These are phyloP conservation scores for Collybia sp. DNA, from an alignment of 768 basidiomycete genomes.

Conservation along the genomic window DNA sequence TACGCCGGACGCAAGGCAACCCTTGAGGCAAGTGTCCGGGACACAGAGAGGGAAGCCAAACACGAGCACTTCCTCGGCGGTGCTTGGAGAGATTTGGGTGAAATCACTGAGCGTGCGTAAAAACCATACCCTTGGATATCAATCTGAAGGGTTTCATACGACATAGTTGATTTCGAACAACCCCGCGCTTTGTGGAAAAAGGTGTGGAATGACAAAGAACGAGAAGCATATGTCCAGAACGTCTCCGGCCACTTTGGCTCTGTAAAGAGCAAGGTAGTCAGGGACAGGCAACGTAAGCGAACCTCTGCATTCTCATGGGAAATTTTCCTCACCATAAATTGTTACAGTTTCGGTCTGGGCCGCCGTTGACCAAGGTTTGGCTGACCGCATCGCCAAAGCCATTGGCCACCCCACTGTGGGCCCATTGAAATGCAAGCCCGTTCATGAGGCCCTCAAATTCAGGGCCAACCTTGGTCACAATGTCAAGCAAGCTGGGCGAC, in stretches of 20 bases:
- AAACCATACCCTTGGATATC: neutral
- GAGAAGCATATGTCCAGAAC: constrained; percentile 63
- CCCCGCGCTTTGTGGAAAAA: constrained; percentile 65
- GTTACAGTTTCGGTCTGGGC: constrained; percentile 71
- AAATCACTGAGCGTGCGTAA: constrained; percentile 74
- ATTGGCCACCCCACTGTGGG: constrained; percentile 54
- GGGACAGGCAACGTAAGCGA: constrained; percentile 60
- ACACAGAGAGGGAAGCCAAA: constrained; percentile 31
- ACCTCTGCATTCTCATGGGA: neutral
- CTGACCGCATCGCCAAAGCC: constrained; percentile 74
- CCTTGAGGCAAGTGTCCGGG: constrained; percentile 34
- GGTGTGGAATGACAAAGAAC: constrained; percentile 61
- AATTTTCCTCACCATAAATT: neutral
- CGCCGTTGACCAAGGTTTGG: constrained; percentile 69
- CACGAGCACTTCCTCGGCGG: constrained; percentile 78
- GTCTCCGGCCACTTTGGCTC: constrained; percentile 55
- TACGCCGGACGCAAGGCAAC: constrained; percentile 49
- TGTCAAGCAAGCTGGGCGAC: too few species aligned
- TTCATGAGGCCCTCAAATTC: constrained; percentile 52
- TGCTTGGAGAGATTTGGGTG: constrained; percentile 64
- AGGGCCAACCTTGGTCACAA: constrained; percentile 24
- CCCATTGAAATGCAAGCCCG: constrained; percentile 61
- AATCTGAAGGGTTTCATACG: neutral
- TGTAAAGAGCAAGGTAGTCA: constrained; percentile 59
- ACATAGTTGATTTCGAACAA: constrained; percentile 78